Percentiles rank a stretch among this genome's conserved stretches.
phyloP scores from a whole-genome alignment of 139 green algal genomes.

The Chlorella sp. region DNA sequence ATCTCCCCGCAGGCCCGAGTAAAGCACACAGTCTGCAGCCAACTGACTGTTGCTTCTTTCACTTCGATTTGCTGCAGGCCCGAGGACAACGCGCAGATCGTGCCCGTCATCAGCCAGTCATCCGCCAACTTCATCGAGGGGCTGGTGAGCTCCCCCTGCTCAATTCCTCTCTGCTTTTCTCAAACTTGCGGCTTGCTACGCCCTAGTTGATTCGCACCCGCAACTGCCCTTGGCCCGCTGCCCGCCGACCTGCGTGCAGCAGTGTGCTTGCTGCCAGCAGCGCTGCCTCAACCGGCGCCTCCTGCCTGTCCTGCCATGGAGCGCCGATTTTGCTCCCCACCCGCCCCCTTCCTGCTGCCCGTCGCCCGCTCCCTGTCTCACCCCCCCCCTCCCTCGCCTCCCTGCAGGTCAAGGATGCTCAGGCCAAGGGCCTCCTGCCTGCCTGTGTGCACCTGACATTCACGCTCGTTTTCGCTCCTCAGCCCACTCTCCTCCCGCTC shows the following conservation, averaged over 20 bases:
- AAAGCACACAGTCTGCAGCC: neutral
- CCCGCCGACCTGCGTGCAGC: neutral
- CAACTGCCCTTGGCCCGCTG: neutral
- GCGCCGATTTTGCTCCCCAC: neutral
- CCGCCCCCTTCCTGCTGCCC: no score
- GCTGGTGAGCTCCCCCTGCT: conserved; percentile 53
- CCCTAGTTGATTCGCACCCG: neutral
- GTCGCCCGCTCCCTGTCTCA: no score
- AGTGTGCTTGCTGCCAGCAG: neutral
- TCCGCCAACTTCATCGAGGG: conserved; percentile 95
- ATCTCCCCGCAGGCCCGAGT: no score
- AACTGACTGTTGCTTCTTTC: neutral
- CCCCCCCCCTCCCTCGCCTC: no score
- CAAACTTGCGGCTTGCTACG: neutral
- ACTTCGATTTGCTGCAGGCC: conserved; percentile 45
- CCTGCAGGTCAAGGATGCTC: no score
- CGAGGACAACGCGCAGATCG: conserved; percentile 91
- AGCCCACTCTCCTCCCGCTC: no score
- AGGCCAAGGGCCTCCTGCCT: no score
- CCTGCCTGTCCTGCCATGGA: neutral
- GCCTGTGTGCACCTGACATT: neutral
- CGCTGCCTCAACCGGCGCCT: neutral
- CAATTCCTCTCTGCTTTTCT: neutral
- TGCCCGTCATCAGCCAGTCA: conserved; percentile 85
- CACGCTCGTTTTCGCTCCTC: no score